phyloP scores from a whole-genome alignment of 2,329 filamentous ascomycete species.

The Pseudodiploospora longispora region DNA sequence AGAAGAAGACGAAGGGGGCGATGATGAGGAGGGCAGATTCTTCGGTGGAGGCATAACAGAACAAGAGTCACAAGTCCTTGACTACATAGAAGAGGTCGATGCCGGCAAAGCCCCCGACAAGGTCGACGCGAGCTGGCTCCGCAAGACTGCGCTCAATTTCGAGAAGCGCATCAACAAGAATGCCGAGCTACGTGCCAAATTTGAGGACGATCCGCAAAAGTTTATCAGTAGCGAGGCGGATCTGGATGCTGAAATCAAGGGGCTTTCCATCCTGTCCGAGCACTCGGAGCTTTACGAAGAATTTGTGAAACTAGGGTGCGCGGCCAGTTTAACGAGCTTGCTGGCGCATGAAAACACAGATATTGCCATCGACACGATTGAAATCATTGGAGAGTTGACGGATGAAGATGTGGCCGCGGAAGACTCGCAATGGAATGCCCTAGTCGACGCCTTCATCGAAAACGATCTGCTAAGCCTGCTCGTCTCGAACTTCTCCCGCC shows the following conservation, averaged over 20 bases:
- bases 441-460: slow-evolving; percentile 61
- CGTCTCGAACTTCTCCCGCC: slow-evolving; percentile 66
- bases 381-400: slow-evolving; percentile 83
- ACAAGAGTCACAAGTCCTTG: slow-evolving; percentile 73
- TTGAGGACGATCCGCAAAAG: slow-evolving; percentile 70
- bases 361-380: slow-evolving; percentile 83
- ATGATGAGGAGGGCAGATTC: slow-evolving; percentile 90
- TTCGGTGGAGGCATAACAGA: slow-evolving; percentile 86
- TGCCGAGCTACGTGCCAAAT: slow-evolving; percentile 77
- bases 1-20: slow-evolving; percentile 45
- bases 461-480: slow-evolving; percentile 68
- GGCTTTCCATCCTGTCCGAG: slow-evolving; percentile 76
- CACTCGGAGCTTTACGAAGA: slow-evolving; percentile 77
- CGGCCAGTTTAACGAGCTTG: slow-evolving; percentile 66
- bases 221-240: slow-evolving; percentile 85
- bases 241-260: slow-evolving; percentile 80
- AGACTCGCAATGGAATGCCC: slow-evolving; percentile 68
- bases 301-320: slow-evolving; percentile 67
- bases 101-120: slow-evolving; percentile 51
- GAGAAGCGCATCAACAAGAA: slow-evolving; percentile 90
- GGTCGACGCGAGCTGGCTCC: slow-evolving; percentile 77
- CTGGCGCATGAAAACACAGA: slow-evolving; percentile 95
- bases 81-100: slow-evolving; percentile 64
- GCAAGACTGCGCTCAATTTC: slow-evolving; percentile 72
- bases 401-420: slow-evolving; percentile 85